Evolutionary conservation across 2,329 filamentous ascomycete species (phyloP).

Genomic region (Exophiala bonariae): DNA sequence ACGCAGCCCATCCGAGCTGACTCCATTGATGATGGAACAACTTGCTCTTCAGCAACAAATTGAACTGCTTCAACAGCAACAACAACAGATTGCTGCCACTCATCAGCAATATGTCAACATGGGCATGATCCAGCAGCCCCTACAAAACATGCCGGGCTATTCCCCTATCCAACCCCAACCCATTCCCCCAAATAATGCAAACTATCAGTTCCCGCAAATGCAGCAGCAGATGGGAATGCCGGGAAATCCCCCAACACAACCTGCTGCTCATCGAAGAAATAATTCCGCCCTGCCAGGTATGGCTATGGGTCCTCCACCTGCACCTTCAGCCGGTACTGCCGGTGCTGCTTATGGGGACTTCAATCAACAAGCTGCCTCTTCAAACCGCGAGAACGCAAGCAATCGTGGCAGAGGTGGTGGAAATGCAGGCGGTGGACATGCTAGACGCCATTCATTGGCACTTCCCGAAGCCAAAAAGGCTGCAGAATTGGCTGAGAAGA

Average conservation of each 20-base stretch:
- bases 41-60: constrained; percentile 97
- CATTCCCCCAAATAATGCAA: constrained; percentile 66
- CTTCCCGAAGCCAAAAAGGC: constrained; percentile 97
- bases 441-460: constrained; percentile 90
- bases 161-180: constrained; percentile 72
- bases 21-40: constrained; percentile 98
- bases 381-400: constrained; percentile 70
- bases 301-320: constrained; percentile 85
- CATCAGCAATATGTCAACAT: constrained; percentile 98
- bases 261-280: constrained; percentile 90
- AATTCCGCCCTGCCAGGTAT: constrained; percentile 94
- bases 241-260: constrained; percentile 75
- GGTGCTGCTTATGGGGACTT: constrained; percentile 78
- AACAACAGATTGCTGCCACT: constrained; percentile 94
- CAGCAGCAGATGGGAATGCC: constrained; percentile 63
- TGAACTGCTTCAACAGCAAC: constrained; percentile 93
- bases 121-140: constrained; percentile 86
- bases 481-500: constrained; percentile 93
- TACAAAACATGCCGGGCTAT: constrained; percentile 70
- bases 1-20: constrained; percentile 94
- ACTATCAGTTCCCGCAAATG: constrained; percentile 87
- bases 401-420: constrained; percentile 74
- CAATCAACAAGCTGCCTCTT: constrained; percentile 63
- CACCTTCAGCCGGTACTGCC: constrained; percentile 83
- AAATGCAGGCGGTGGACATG: constrained; percentile 72